Conservation (phyloP, 2,329 filamentous ascomycete genomes). For the Arthroderma sp. region DNA sequence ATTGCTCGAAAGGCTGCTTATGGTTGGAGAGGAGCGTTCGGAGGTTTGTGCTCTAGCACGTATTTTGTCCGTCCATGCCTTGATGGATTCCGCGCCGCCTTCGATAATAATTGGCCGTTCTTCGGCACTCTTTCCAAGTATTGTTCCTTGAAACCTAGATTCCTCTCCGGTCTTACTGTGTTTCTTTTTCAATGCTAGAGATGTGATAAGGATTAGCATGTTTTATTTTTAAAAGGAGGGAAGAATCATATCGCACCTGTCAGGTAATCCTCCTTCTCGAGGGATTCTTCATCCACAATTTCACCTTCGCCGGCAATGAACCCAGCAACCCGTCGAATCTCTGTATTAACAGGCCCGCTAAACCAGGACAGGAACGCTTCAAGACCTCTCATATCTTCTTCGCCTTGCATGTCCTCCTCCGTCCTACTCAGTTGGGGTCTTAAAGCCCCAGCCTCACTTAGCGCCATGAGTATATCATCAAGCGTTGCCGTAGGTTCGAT, state of each 20-base stretch:
- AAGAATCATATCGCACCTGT: slow-evolving; percentile 37
- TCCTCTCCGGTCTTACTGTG: slow-evolving; percentile 83
- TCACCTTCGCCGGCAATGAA: slow-evolving; percentile 47
- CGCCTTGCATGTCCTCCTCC: slow-evolving; percentile 55
- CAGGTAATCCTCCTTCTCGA: slow-evolving; percentile 56
- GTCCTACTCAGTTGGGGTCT: slow-evolving; percentile 52
- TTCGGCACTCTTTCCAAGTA: slow-evolving; percentile 62
- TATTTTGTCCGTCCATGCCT: slow-evolving; percentile 45
- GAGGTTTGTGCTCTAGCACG: slow-evolving; percentile 20
- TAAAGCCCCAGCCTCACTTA: slow-evolving; percentile 68
- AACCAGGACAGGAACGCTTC: slow-evolving; percentile 72
- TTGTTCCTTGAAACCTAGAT: slow-evolving; percentile 69
- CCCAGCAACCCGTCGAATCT: slow-evolving; percentile 69
- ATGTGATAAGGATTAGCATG: neutral
- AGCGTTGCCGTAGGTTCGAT: slow-evolving; percentile 51
- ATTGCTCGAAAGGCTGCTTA: slow-evolving; percentile 29
- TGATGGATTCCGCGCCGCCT: slow-evolving; percentile 57
- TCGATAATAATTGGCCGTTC: slow-evolving; percentile 62
- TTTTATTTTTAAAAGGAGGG: neutral
- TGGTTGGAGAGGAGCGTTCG: slow-evolving; percentile 23
- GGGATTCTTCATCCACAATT: slow-evolving; percentile 35
- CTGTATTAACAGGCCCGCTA: slow-evolving; percentile 55
- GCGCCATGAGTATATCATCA: slow-evolving; percentile 70
- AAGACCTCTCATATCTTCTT: slow-evolving; percentile 68
- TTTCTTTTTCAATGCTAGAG: slow-evolving; percentile 65